Conservation (phyloP, 257 asterid genomes). For the Rehmannia glutinosa region DNA sequence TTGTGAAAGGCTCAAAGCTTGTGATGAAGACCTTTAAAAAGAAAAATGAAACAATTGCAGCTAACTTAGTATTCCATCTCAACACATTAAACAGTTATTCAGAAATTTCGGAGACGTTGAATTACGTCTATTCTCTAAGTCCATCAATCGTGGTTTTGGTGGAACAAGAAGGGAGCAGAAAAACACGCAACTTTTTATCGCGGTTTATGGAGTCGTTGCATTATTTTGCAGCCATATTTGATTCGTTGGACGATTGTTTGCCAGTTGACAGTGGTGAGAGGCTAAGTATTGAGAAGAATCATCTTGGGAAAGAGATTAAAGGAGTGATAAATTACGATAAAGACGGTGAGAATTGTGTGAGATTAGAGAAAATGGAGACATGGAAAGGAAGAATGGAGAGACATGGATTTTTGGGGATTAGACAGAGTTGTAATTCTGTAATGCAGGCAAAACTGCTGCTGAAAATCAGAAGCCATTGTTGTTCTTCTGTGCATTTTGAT, state of each 20-base stretch:
- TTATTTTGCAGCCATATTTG: constrained; percentile 72
- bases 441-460: constrained; percentile 71
- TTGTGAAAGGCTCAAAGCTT: constrained; percentile 37
- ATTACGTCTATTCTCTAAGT: constrained; percentile 28
- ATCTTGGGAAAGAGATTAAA: constrained; percentile 64
- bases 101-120: constrained; percentile 42
- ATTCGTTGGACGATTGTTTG: constrained; percentile 64
- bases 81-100: constrained; percentile 33
- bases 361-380: constrained; percentile 48
- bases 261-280: constrained; percentile 66
- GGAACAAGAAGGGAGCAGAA: constrained; percentile 64
- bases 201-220: constrained; percentile 79
- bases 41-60: constrained; percentile 63
- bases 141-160: constrained; percentile 58
- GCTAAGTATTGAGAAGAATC: constrained; percentile 56
- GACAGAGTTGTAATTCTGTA: constrained; percentile 37
- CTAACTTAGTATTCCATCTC: constrained; percentile 49
- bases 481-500: constrained; percentile 28
- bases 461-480: constrained; percentile 63
- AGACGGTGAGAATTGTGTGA: constrained; percentile 24
- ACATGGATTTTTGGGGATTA: constrained; percentile 45
- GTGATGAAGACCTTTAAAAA: constrained; percentile 39
- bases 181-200: constrained; percentile 45
- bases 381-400: constrained; percentile 63
- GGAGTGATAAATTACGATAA: constrained; percentile 33